Percentiles rank a stretch among this genome's conserved stretches.
Evolutionary conservation across 768 basidiomycete genomes (phyloP).

Genomic region (Leccinum broughii): DNA sequence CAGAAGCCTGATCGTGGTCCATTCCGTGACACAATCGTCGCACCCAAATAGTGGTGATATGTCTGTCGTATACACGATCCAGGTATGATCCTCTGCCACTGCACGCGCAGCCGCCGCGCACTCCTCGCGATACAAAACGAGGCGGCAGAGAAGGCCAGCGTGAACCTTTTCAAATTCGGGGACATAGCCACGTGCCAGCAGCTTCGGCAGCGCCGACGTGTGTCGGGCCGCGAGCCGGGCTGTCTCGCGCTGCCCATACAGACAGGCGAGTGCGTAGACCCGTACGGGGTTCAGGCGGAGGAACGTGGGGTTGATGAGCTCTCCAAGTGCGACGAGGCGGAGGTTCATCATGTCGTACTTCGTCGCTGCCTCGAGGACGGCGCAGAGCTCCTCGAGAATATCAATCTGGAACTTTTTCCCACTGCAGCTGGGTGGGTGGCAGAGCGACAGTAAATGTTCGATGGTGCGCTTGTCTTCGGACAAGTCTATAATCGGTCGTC

Average conservation of each 20-base stretch:
- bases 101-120: neutral
- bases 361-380: constrained; percentile 7
- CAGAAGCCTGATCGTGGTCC: neutral
- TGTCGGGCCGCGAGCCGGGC: constrained; percentile 12
- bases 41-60: constrained; percentile 4
- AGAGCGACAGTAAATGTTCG: constrained; percentile 9
- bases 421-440: constrained; percentile 5
- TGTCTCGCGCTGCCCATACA: neutral
- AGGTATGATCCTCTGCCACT: constrained; percentile 9
- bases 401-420: neutral
- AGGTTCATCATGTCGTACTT: constrained; percentile 21
- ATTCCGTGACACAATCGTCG: neutral
- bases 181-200: neutral
- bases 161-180: constrained; percentile 16
- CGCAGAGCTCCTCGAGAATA: constrained; percentile 2
- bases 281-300: constrained; percentile 9
- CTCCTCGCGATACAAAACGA: constrained; percentile 14
- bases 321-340: constrained; percentile 1
- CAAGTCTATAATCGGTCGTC: constrained; percentile 11
- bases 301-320: constrained; percentile 1
- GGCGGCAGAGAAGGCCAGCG: constrained; percentile 4
- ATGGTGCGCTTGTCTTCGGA: constrained; percentile 13
- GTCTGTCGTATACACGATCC: neutral
- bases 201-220: constrained; percentile 8
- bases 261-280: constrained; percentile 18